These are phyloP conservation scores for Globisporangium lucens DNA, from an alignment of 352 stramenopile genomes.

Conservation along the genomic window DNA sequence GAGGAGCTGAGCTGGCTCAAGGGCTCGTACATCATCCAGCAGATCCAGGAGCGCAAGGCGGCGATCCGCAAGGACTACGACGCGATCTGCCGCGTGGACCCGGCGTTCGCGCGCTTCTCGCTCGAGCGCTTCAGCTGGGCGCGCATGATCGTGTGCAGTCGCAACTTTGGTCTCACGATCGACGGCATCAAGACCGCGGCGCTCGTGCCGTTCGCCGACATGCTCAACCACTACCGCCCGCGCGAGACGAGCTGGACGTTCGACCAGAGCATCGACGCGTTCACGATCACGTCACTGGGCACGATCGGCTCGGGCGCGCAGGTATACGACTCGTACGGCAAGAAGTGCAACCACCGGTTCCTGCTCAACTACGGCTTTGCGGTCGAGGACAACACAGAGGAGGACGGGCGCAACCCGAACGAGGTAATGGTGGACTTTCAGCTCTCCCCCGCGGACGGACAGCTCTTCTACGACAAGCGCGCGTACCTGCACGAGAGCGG, in stretches of 20 bases:
- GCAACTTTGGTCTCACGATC: conserved; percentile 99
- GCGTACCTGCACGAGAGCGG: conserved; percentile 84
- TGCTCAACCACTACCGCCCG: conserved; percentile 99
- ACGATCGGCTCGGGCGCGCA: conserved; percentile 84
- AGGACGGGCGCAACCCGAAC: conserved; percentile 98
- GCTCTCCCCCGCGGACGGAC: conserved; percentile 49
- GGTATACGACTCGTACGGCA: conserved; percentile 99
- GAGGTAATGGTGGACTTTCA: conserved; percentile 92
- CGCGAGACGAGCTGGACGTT: conserved; percentile 96
- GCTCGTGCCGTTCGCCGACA: conserved; percentile 98
- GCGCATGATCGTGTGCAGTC: conserved; percentile 97
- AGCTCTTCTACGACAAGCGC: conserved; percentile 84
- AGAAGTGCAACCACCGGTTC: conserved; percentile 99
- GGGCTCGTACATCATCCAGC: conserved; percentile 90
- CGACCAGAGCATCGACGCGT: conserved; percentile 76
- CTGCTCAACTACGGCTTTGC: conserved; percentile 99
- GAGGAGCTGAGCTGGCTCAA: conserved; percentile 92
- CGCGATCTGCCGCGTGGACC: conserved; percentile 92
- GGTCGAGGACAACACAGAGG: conserved; percentile 97
- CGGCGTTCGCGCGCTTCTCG: conserved; percentile 90
- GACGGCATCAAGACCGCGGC: conserved; percentile 96
- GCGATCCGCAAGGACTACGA: conserved; percentile 98
- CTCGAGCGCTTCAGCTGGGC: conserved; percentile 98
- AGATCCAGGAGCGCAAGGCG: conserved; percentile 95
- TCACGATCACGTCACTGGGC: conserved; percentile 88